Conservation (phyloP, 208 protist genomes). For the Polymyxa betae region DNA sequence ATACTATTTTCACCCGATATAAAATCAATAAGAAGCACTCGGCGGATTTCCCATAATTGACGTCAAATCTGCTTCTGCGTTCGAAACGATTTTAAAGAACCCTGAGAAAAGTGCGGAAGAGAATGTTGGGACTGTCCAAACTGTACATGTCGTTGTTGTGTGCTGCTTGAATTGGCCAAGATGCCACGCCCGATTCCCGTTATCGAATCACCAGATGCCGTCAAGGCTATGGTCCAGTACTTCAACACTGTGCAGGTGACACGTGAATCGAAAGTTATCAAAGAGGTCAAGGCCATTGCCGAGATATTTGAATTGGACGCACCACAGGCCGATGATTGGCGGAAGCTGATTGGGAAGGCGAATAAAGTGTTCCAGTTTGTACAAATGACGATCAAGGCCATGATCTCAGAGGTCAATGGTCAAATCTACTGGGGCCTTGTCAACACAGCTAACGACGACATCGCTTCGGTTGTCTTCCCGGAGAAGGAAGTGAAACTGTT, state of each 20-base stretch:
- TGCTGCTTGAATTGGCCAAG: background rate
- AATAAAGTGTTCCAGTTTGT: conserved; percentile 9
- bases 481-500: background rate
- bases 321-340: background rate
- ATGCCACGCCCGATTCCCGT: background rate
- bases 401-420: conserved; percentile 3
- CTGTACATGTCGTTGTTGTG: no score
- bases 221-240: background rate
- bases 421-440: background rate
- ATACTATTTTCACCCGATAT: no score
- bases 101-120: no score
- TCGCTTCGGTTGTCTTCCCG: background rate
- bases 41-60: no score
- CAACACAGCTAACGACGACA: conserved; percentile 27
- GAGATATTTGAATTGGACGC: background rate
- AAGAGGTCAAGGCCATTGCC: background rate
- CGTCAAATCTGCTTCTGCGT: no score
- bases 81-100: no score
- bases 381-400: conserved; percentile 19
- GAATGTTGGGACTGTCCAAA: no score
- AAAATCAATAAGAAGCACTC: no score
- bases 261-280: background rate
- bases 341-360: background rate
- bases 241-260: conserved; percentile 4
- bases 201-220: background rate